These are phyloP conservation scores for Globisporangium canariense DNA, from an alignment of 352 stramenopile species.

Conservation along the genomic window DNA sequence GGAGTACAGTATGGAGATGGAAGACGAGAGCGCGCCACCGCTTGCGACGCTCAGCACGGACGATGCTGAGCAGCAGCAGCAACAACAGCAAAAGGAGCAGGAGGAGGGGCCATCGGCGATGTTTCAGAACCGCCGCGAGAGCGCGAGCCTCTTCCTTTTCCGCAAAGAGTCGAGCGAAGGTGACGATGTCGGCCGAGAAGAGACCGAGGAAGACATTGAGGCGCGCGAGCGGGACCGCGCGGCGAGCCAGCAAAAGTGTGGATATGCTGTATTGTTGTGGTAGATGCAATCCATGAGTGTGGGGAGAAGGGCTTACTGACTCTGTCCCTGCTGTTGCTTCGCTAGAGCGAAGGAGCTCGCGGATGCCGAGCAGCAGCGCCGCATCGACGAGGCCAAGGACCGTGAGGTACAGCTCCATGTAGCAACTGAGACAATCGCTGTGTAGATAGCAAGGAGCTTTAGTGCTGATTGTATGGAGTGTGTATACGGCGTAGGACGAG, in stretches of 20 bases:
- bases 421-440: neutral
- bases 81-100: no score
- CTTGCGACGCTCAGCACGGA: neutral
- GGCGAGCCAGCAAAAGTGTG: constrained; percentile 49
- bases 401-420: constrained; percentile 24
- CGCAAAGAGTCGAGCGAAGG: constrained; percentile 27
- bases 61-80: neutral
- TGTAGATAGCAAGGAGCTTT: neutral
- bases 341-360: constrained; percentile 45
- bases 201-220: constrained; percentile 36
- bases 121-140: constrained; percentile 29
- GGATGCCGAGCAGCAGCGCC: constrained; percentile 53
- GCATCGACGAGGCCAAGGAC: constrained; percentile 47
- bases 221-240: constrained; percentile 34
- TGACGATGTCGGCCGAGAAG: constrained; percentile 24
- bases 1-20: neutral
- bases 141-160: constrained; percentile 52
- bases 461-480: neutral
- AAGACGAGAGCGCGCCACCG: neutral
- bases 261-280: neutral
- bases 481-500: constrained; percentile 29
- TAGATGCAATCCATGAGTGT: neutral
- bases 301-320: neutral
- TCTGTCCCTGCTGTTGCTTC: neutral
- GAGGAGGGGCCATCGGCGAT: neutral